Percentiles rank a stretch among this genome's conserved stretches.
phyloP scores from a whole-genome alignment of 1,139 yeast genomes.

The Candida neerlandica region DNA sequence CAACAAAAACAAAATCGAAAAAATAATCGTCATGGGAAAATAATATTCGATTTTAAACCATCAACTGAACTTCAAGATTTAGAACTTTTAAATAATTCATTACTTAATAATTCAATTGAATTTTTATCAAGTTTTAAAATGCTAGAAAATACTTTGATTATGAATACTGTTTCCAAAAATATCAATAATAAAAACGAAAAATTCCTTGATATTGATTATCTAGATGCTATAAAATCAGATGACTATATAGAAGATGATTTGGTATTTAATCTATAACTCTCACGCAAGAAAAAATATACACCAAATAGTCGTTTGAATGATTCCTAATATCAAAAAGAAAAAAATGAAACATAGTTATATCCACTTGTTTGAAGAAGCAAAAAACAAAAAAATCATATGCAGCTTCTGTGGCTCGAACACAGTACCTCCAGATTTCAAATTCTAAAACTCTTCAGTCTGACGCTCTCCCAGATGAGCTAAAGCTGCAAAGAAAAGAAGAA shows the following conservation, averaged over 20 bases:
- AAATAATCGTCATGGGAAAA: slow-evolving; percentile 6
- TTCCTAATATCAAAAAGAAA: no score
- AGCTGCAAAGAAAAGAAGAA: slow-evolving; percentile 10
- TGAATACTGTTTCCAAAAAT: not conserved
- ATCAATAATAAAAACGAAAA: not conserved
- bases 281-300: not conserved
- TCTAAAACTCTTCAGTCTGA: slow-evolving; percentile 49
- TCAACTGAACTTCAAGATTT: slow-evolving; percentile 28
- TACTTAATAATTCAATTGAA: slow-evolving; percentile 18
- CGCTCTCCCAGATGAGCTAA: slow-evolving; percentile 55
- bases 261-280: not conserved
- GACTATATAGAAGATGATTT: slow-evolving; percentile 5
- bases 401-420: slow-evolving; percentile 60
- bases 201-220: slow-evolving; percentile 2
- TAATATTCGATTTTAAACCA: slow-evolving; percentile 15
- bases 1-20: slow-evolving; percentile 21
- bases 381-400: slow-evolving; percentile 28
- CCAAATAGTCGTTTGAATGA: no score
- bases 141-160: slow-evolving; percentile 6
- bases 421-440: slow-evolving; percentile 50
- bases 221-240: slow-evolving; percentile 1
- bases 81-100: slow-evolving; percentile 16
- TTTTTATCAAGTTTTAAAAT: not conserved
- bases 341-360: no score
- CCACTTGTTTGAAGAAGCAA: no score